These are phyloP conservation scores for Medakamo hakoo DNA, from an alignment of 139 green algal genomes.

Conservation along the genomic window DNA sequence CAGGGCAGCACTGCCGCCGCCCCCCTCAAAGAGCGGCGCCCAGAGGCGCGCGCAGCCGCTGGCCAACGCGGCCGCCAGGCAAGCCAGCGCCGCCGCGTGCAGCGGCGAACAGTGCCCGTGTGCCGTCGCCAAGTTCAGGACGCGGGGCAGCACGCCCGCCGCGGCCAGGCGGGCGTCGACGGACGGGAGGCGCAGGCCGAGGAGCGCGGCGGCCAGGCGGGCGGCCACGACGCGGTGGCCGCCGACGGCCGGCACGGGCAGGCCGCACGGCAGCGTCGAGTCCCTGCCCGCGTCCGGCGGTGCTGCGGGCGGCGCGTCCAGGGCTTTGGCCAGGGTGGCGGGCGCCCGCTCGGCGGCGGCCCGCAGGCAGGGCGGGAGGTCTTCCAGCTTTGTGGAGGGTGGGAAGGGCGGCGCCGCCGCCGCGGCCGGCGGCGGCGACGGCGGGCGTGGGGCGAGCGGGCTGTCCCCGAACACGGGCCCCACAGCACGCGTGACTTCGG, in stretches of 20 bases:
- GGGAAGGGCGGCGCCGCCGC: no score
- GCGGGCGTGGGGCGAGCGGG: no score
- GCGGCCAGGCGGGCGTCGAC: constrained; percentile 4
- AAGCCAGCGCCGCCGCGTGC: constrained; percentile 3
- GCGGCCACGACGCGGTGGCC: constrained; percentile 12
- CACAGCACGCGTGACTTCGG: no score
- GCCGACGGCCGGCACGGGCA: constrained; percentile 6
- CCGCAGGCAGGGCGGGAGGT: background rate
- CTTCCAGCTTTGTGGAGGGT: no score
- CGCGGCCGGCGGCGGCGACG: no score
- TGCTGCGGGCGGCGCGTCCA: background rate
- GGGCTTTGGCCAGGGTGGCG: background rate
- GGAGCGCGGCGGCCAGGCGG: constrained; percentile 10
- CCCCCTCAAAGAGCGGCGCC: constrained; percentile 5
- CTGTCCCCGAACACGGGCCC: no score
- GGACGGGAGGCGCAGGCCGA: constrained; percentile 5
- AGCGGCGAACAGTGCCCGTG: constrained; percentile 10
- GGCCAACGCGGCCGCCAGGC: constrained; percentile 3
- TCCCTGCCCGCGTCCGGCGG: background rate
- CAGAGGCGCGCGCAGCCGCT: constrained; percentile 6
- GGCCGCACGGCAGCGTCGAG: constrained; percentile 2
- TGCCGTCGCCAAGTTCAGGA: constrained; percentile 4
- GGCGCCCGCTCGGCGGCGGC: background rate
- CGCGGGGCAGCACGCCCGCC: constrained; percentile 4
- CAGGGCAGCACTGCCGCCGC: background rate